Evolutionary conservation across 2,329 filamentous ascomycete genomes (phyloP).

Genomic region (Gremmenia infestans): DNA sequence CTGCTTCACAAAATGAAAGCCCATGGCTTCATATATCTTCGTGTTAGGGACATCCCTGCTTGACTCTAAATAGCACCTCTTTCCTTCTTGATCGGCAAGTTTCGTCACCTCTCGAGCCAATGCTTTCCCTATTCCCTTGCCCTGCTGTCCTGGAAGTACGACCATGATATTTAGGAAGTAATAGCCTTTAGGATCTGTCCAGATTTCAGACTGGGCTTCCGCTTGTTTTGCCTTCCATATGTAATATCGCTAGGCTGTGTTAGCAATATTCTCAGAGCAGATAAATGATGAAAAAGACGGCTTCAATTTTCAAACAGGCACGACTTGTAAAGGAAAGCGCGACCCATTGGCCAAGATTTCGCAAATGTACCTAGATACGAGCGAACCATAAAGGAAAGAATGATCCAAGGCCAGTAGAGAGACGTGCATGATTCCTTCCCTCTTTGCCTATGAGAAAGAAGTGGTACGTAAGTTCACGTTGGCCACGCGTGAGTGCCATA

Average conservation of each 20-base stretch:
- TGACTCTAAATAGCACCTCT: conserved; percentile 66
- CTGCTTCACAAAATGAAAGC: conserved; percentile 59
- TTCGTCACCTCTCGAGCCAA: conserved; percentile 60
- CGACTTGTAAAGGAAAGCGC: not conserved
- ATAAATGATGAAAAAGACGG: not conserved
- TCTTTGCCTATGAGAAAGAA: too few species aligned
- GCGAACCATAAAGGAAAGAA: too few species aligned
- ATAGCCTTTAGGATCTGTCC: conserved; percentile 62
- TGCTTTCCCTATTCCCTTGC: conserved; percentile 59
- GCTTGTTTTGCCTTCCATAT: conserved; percentile 67
- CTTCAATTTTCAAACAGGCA: not conserved
- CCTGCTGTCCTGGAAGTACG: conserved; percentile 59
- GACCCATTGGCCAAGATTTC: too few species aligned
- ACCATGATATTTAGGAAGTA: conserved; percentile 76
- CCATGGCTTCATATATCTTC: conserved; percentile 65
- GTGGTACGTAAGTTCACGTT: too few species aligned
- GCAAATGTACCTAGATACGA: too few species aligned
- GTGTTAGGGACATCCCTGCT: conserved; percentile 64
- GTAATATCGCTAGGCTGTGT: conserved; percentile 51
- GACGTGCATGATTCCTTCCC: too few species aligned
- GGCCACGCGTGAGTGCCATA: too few species aligned
- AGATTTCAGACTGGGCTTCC: conserved; percentile 55
- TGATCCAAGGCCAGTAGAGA: too few species aligned
- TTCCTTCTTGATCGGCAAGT: conserved; percentile 58
- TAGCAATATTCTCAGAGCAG: not conserved